A percentile compares a stretch with the other conserved stretches of the same genome.
Conservation (phyloP, 805 yeast genomes). For the Metschnikowia kofuensis region DNA sequence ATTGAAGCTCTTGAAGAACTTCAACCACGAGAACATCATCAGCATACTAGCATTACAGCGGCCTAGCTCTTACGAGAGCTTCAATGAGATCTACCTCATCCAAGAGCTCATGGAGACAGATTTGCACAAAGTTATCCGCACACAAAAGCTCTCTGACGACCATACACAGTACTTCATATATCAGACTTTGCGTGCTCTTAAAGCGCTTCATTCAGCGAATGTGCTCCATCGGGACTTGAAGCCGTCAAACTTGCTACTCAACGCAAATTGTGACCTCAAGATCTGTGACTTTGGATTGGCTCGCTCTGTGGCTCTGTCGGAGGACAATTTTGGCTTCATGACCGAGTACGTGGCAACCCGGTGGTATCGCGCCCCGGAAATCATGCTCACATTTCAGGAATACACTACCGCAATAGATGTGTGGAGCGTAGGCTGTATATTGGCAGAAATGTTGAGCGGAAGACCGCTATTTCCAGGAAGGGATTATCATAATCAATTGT, state of each 20-base stretch:
- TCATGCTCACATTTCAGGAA: conserved; percentile 90
- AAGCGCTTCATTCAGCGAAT: conserved; percentile 90
- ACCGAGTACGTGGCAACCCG: conserved; percentile 97
- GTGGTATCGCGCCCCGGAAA: conserved; percentile 98
- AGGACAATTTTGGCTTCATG: conserved; percentile 76
- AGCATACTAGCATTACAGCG: conserved; percentile 85
- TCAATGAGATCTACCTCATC: conserved; percentile 83
- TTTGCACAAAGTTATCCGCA: conserved; percentile 72
- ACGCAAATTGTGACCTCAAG: conserved; percentile 91
- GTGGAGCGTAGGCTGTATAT: conserved; percentile 95
- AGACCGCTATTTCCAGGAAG: conserved; percentile 90
- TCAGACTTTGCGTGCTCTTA: conserved; percentile 86
- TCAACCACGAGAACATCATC: conserved; percentile 91
- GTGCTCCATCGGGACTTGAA: conserved; percentile 91
- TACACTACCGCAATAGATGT: conserved; percentile 94
- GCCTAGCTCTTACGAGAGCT: conserved; percentile 71
- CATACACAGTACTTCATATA: conserved; percentile 92
- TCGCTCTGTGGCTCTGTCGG: conserved; percentile 56
- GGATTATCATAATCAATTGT: conserved; percentile 88
- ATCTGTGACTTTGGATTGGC: conserved; percentile 95
- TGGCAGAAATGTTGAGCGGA: conserved; percentile 86
- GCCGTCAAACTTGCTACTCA: conserved; percentile 81
- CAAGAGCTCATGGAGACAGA: conserved; percentile 91
- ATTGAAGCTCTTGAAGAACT: conserved; percentile 81
- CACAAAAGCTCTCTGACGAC: conserved; percentile 84